These are phyloP conservation scores for Hamigera avellanea DNA, from an alignment of 495 filamentous ascomycete species.

Conservation along the genomic window DNA sequence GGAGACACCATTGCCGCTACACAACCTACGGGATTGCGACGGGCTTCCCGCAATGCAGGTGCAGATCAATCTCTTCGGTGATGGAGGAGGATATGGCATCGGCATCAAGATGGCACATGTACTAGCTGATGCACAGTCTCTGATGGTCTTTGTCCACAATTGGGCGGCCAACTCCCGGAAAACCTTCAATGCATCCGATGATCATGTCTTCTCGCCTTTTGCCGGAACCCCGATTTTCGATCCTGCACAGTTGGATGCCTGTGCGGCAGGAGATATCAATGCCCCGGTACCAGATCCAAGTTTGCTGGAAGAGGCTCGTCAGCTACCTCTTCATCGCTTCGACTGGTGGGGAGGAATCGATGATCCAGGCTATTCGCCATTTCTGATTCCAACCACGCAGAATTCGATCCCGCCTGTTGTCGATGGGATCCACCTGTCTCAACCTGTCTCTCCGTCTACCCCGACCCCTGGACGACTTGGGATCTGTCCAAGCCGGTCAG, in stretches of 20 bases:
- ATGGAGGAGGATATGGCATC: slow-evolving; percentile 6
- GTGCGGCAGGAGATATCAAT: slow-evolving; percentile 1
- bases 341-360: no score
- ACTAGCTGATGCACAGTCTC: slow-evolving; percentile 2
- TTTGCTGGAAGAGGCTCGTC: not conserved
- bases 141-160: slow-evolving; percentile 2
- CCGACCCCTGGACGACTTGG: not conserved
- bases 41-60: slow-evolving; percentile 2
- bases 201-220: no score
- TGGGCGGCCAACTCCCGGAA: not conserved
- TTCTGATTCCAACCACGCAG: no score
- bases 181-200: no score
- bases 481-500: not conserved
- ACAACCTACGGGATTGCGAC: slow-evolving; percentile 2
- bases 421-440: no score
- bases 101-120: slow-evolving; percentile 1
- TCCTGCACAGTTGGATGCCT: not conserved
- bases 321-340: not conserved
- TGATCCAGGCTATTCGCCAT: no score
- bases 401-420: no score
- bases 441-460: no score
- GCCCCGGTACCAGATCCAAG: not conserved
- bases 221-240: not conserved
- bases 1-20: not conserved
- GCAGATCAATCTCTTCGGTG: slow-evolving; percentile 2